phyloP scores from a whole-genome alignment of 768 basidiomycete genomes.

The Leccinum boreale region DNA sequence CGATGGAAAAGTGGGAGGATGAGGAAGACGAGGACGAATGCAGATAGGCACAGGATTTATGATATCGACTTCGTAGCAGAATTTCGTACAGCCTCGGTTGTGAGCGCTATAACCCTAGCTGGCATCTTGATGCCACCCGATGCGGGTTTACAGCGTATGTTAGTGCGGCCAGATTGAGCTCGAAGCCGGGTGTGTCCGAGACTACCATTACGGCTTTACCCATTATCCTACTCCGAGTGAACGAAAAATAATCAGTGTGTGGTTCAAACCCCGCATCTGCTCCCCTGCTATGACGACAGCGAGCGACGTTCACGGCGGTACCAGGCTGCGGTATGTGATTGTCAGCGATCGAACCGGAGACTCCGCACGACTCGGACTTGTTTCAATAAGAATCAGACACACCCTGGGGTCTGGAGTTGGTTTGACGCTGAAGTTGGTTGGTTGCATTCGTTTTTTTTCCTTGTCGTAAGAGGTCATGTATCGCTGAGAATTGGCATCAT shows the following conservation, averaged over 20 bases:
- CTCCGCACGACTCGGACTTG: neutral
- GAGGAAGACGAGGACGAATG: neutral
- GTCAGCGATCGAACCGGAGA: neutral
- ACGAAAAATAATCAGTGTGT: neutral
- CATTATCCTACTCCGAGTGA: neutral
- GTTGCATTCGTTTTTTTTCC: neutral
- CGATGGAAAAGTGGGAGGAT: neutral
- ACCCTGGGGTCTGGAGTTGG: neutral
- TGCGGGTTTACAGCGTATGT: neutral
- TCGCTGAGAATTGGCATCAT: no score
- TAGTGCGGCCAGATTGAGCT: no score
- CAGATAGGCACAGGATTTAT: neutral
- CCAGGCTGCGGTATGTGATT: neutral
- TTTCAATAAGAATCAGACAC: neutral
- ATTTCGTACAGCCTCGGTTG: slow-evolving; percentile 3
- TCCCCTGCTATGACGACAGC: neutral
- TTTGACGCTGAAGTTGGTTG: neutral
- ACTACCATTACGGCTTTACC: no score
- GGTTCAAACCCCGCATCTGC: neutral
- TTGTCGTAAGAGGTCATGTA: neutral
- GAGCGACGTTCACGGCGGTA: neutral
- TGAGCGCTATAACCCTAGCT: neutral
- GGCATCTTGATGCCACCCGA: slow-evolving; percentile 1
- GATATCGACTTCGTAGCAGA: neutral
- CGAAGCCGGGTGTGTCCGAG: no score